Evolutionary conservation across 441 rosid species (phyloP).

Genomic region (Erodium trifolium): DNA sequence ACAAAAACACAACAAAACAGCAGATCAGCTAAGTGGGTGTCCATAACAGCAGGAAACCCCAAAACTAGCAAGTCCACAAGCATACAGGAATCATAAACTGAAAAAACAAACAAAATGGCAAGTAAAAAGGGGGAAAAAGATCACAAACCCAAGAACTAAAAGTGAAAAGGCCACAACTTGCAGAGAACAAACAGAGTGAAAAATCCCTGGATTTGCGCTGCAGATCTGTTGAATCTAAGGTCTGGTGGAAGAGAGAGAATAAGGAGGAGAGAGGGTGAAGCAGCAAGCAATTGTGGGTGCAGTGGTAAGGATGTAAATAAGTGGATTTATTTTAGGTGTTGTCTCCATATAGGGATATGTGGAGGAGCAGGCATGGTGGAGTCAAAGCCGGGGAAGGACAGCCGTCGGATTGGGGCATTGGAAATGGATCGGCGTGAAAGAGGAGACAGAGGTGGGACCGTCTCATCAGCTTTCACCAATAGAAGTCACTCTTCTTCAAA

Average conservation of each 20-base stretch:
- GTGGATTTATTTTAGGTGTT: background rate
- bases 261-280: slow-evolving; percentile 8
- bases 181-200: background rate
- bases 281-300: background rate
- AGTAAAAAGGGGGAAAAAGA: background rate
- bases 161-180: background rate
- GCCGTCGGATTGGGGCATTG: slow-evolving; percentile 41
- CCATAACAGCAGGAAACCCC: background rate
- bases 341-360: slow-evolving; percentile 26
- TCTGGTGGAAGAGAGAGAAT: slow-evolving; percentile 5
- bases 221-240: slow-evolving; percentile 10
- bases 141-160: background rate
- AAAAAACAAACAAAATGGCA: background rate
- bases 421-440: slow-evolving; percentile 5
- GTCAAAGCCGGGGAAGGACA: slow-evolving; percentile 39
- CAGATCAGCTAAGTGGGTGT: background rate
- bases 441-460: too few relatives aligned
- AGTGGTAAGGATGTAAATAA: too few relatives aligned
- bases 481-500: too few relatives aligned
- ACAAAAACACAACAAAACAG: background rate
- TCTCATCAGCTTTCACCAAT: too few relatives aligned
- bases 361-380: slow-evolving; percentile 27
- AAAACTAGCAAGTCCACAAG: background rate
- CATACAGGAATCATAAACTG: background rate
- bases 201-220: slow-evolving; percentile 25